These are phyloP conservation scores for Botrytis aclada DNA, from an alignment of 2,329 filamentous ascomycete species.

Conservation along the genomic window DNA sequence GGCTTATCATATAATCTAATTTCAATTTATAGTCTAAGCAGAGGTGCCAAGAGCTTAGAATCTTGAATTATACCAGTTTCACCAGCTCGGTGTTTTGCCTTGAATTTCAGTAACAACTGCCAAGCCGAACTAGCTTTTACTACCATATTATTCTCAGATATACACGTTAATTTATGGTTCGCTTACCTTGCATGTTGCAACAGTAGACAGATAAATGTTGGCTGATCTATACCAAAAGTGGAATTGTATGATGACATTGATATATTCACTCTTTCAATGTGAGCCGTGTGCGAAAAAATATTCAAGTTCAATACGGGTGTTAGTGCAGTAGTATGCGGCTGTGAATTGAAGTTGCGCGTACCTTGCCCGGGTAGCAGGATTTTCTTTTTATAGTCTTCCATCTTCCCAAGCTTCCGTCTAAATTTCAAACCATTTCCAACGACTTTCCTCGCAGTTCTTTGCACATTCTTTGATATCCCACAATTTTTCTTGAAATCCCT, in stretches of 20 bases:
- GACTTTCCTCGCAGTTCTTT: neutral
- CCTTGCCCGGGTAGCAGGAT: too few species aligned
- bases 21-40: neutral
- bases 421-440: neutral
- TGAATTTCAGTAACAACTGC: too few species aligned
- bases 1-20: neutral
- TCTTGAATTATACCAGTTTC: rapidly evolving
- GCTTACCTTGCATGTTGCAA: neutral
- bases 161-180: neutral
- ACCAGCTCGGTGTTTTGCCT: too few species aligned
- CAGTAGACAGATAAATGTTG: neutral
- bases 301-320: neutral
- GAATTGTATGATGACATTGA: rapidly evolving
- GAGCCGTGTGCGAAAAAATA: too few species aligned
- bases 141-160: neutral
- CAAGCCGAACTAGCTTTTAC: rapidly evolving
- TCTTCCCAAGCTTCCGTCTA: neutral
- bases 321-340: neutral
- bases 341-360: neutral
- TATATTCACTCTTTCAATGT: neutral
- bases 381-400: neutral
- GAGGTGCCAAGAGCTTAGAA: neutral
- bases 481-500: neutral
- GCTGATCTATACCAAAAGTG: neutral
- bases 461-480: neutral